These are phyloP conservation scores for Moesziomyces sp. DNA, from an alignment of 1,284 basidiomycete species.

Conservation along the genomic window DNA sequence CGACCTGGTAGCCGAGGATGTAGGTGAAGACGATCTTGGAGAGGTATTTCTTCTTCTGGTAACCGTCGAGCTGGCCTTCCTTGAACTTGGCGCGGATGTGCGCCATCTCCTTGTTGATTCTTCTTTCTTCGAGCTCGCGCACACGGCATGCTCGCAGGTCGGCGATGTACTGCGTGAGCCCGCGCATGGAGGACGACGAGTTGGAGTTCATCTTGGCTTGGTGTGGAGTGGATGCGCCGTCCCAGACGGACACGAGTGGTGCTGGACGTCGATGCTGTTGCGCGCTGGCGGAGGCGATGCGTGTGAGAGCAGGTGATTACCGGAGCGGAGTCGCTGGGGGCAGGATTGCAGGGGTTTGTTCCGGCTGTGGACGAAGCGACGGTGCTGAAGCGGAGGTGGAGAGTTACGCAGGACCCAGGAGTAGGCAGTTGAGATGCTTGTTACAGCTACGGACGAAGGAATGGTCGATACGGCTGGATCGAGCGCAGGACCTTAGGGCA, in stretches of 20 bases:
- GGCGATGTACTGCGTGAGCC: conserved; percentile 84
- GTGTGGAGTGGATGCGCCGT: conserved; percentile 1
- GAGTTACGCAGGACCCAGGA: no score
- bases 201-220: conserved; percentile 38
- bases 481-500: no score
- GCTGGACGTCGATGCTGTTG: no score
- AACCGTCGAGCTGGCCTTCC: conserved; percentile 96
- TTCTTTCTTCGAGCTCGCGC: conserved; percentile 80
- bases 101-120: conserved; percentile 99
- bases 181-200: conserved; percentile 55
- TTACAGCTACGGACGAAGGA: no score
- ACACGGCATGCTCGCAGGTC: conserved; percentile 85
- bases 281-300: no score
- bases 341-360: no score
- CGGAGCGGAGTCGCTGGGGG: no score
- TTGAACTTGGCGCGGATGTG: conserved; percentile 99
- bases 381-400: no score
- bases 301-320: no score
- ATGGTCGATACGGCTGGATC: no score
- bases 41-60: conserved; percentile 97
- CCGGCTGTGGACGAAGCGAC: no score
- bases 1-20: conserved; percentile 97
- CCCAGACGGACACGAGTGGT: not conserved
- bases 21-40: conserved; percentile 98
- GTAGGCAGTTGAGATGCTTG: no score